Evolutionary conservation across 2,329 filamentous ascomycete genomes (phyloP).

Genomic region (Talaromyces sp.): DNA sequence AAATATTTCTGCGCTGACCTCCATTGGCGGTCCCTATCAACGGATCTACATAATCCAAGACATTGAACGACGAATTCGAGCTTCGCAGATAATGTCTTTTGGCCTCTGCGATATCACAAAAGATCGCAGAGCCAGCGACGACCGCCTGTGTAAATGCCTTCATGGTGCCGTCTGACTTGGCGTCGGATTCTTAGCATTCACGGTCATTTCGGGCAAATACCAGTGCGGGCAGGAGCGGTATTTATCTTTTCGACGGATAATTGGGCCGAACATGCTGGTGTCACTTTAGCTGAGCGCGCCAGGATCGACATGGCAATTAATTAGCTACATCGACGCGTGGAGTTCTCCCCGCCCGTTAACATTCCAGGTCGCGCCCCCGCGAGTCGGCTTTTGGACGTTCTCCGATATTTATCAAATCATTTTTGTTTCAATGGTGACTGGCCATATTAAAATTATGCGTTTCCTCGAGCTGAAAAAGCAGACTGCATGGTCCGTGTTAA

Average conservation of each 20-base stretch:
- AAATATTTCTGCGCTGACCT: slow-evolving; percentile 18
- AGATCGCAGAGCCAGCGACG: background rate
- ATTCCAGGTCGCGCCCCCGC: slow-evolving; percentile 4
- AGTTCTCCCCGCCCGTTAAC: slow-evolving; percentile 1
- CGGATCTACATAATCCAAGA: slow-evolving; percentile 43
- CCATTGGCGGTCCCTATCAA: slow-evolving; percentile 53
- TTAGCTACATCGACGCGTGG: background rate
- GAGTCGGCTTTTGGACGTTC: background rate
- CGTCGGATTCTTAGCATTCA: background rate
- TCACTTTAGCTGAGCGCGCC: background rate
- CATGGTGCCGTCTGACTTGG: background rate
- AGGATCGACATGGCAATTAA: slow-evolving; percentile 1
- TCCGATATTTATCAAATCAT: background rate
- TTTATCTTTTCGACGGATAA: background rate
- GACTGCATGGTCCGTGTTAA: background rate
- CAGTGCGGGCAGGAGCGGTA: background rate
- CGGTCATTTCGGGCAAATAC: background rate
- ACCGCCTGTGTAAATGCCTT: background rate
- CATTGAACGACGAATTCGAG: slow-evolving; percentile 19
- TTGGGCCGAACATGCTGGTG: background rate
- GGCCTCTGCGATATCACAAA: background rate
- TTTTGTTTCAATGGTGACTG: background rate
- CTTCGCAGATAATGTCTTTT: background rate
- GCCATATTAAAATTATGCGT: background rate
- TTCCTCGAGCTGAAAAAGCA: background rate